Conservation (phyloP, 169 alveolate genomes). For the Fabrea salina region DNA sequence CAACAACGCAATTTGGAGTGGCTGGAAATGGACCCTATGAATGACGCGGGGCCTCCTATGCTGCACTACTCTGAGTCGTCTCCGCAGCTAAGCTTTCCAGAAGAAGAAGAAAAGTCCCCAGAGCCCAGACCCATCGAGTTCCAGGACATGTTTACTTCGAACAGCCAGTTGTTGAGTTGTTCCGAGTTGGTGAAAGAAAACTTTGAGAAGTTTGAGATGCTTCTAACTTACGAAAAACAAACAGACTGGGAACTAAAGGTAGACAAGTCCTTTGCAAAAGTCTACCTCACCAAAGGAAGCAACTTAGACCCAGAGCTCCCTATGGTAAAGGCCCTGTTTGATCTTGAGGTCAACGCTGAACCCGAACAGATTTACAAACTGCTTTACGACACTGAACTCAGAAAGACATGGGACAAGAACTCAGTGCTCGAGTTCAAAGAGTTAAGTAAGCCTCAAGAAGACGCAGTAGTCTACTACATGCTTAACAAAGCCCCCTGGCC, state of each 20-base stretch:
- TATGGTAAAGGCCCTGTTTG: conserved; percentile 8
- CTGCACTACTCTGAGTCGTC: too few species aligned
- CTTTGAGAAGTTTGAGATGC: neutral
- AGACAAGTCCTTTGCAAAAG: neutral
- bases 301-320: neutral
- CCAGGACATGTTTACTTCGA: neutral
- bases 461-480: conserved; percentile 21
- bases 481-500: conserved; percentile 35
- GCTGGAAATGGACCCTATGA: too few species aligned
- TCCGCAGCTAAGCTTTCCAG: too few species aligned
- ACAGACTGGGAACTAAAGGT: conserved; percentile 6
- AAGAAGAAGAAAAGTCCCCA: too few species aligned
- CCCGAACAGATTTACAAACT: conserved; percentile 1
- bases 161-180: neutral
- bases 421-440: neutral
- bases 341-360: conserved; percentile 1
- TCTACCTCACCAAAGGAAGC: neutral
- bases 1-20: too few species aligned
- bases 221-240: neutral
- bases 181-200: neutral
- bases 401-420: conserved; percentile 22
- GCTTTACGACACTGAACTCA: neutral
- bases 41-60: too few species aligned
- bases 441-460: neutral
- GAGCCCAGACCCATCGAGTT: too few species aligned